phyloP scores from a whole-genome alignment of 2,329 filamentous ascomycete genomes.

The Parafenestella ontariensis region DNA sequence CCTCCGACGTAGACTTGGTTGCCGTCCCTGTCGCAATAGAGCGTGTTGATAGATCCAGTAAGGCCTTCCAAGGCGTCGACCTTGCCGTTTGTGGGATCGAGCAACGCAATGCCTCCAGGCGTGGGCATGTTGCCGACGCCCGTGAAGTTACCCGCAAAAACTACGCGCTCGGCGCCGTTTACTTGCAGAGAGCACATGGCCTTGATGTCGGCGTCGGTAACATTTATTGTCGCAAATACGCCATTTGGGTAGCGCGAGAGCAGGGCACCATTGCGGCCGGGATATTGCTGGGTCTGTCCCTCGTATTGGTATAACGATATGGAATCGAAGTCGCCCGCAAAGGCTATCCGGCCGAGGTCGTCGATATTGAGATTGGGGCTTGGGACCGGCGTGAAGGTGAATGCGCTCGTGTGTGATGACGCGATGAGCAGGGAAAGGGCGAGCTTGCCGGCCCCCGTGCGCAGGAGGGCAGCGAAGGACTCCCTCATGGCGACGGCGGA shows the following conservation, averaged over 20 bases:
- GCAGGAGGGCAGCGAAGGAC: slow-evolving; percentile 46
- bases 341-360: slow-evolving; percentile 79
- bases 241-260: slow-evolving; percentile 86
- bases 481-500: slow-evolving; percentile 47
- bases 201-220: slow-evolving; percentile 83
- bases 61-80: slow-evolving; percentile 81
- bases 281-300: slow-evolving; percentile 74
- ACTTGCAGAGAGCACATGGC: slow-evolving; percentile 83
- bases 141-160: slow-evolving; percentile 95
- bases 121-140: slow-evolving; percentile 80
- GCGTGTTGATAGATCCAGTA: slow-evolving; percentile 78
- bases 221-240: slow-evolving; percentile 74
- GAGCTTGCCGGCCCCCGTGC: slow-evolving; percentile 47
- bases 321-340: slow-evolving; percentile 88
- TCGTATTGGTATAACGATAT: slow-evolving; percentile 89
- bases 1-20: slow-evolving; percentile 92
- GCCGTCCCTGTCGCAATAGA: slow-evolving; percentile 80
- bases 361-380: slow-evolving; percentile 78
- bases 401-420: slow-evolving; percentile 35
- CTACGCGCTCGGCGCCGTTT: slow-evolving; percentile 74
- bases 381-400: slow-evolving; percentile 67
- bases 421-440: slow-evolving; percentile 45
- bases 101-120: slow-evolving; percentile 78
- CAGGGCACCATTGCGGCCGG: slow-evolving; percentile 78
- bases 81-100: slow-evolving; percentile 73